Conservation (phyloP, 202 grass and related monocot genomes). For the Panicum virgatum region DNA sequence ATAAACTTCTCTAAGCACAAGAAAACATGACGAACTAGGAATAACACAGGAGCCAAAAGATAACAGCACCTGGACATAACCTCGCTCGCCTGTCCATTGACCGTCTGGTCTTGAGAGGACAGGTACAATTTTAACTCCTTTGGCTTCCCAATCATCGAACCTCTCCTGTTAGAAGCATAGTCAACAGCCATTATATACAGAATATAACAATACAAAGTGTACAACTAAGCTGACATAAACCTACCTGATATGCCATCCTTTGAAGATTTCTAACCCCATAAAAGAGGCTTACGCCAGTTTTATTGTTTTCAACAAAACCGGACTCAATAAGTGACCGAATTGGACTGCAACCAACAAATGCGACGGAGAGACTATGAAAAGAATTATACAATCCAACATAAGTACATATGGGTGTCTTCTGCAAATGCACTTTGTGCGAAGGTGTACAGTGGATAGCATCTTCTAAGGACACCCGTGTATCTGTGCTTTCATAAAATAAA, state of each 20-base stretch:
- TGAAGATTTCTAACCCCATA: slow-evolving; percentile 82
- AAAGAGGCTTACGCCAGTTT: slow-evolving; percentile 62
- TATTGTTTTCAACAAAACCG: slow-evolving; percentile 51
- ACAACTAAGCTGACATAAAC: background rate
- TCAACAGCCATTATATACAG: background rate
- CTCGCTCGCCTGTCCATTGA: slow-evolving; percentile 69
- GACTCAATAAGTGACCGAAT: slow-evolving; percentile 82
- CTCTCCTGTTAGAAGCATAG: slow-evolving; percentile 51
- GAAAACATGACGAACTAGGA: background rate
- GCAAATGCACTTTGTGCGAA: background rate
- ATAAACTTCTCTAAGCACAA: slow-evolving; percentile 10
- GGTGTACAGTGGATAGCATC: background rate
- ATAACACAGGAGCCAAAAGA: background rate
- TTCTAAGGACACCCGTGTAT: background rate
- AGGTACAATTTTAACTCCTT: slow-evolving; percentile 71
- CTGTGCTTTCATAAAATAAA: background rate
- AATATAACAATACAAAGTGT: background rate
- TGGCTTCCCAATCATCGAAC: slow-evolving; percentile 68
- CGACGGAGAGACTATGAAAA: background rate
- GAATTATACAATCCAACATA: background rate
- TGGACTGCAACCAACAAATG: slow-evolving; percentile 47
- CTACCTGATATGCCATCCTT: slow-evolving; percentile 86
- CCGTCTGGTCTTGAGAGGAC: slow-evolving; percentile 69
- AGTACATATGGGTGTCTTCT: background rate
- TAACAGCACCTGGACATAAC: slow-evolving; percentile 77